A percentile compares a stretch with the other conserved stretches of the same genome.
Conservation (phyloP, 2,329 filamentous ascomycete genomes). For the Monilinia aucupariae region DNA sequence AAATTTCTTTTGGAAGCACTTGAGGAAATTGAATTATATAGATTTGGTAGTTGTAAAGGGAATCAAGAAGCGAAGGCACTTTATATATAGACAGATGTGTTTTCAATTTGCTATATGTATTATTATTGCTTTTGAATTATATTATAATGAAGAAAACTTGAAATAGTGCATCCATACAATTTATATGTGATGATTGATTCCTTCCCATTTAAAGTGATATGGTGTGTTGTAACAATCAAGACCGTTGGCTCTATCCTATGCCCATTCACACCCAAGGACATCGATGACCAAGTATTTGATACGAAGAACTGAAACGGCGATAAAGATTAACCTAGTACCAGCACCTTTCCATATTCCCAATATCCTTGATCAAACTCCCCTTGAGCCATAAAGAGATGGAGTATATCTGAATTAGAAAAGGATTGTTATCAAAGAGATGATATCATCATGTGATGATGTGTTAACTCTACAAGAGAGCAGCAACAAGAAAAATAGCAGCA, state of each 20-base stretch:
- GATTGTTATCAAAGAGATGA: background rate
- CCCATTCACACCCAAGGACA: background rate
- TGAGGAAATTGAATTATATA: background rate
- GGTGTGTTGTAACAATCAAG: background rate
- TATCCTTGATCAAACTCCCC: background rate
- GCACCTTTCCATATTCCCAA: background rate
- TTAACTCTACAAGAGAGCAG: slow-evolving; percentile 19
- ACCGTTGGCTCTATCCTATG: background rate
- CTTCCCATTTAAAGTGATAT: background rate
- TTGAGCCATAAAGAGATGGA: background rate
- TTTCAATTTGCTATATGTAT: background rate
- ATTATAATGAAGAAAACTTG: background rate
- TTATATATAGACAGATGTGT: background rate
- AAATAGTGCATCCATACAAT: background rate
- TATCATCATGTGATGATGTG: background rate
- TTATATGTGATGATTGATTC: background rate
- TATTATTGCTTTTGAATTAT: background rate
- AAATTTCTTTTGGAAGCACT: background rate
- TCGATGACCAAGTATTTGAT: background rate
- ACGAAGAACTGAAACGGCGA: background rate
- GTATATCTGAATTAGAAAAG: background rate
- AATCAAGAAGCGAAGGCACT: background rate
- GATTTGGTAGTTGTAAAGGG: too few species aligned
- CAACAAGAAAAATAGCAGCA: slow-evolving; percentile 4
- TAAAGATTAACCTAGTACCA: background rate